Base-by-base conservation (phyloP, 345 rosid species). In the Lumnitzera racemosa region DNA sequence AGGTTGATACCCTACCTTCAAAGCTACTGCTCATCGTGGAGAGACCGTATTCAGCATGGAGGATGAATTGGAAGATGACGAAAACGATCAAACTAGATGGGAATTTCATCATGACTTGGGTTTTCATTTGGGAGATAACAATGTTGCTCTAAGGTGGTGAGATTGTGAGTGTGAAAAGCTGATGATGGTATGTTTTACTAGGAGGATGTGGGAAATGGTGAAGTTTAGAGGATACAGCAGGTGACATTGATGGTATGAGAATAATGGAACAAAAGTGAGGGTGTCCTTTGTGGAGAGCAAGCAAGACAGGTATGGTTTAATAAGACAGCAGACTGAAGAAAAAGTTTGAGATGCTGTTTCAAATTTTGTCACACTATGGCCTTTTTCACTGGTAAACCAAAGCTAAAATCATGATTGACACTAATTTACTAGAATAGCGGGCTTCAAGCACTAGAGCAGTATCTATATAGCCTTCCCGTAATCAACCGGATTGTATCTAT, bases 31-130 rank as follows among this genome's bases (percentile, higher is more conserved):
- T 24, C 10, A 12, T 24, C 11, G 58, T 25, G 27, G 54, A 41
- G 11, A 4, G 9, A 4, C 11, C 43, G 7, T 9, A 36, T 36
- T 24, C 41, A 11, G 25, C 20, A 43, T 46, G 51, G 13, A 62
- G 66, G 66, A 62, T 43, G 52, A 53, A 46, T n/a, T n/a, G 12
- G 56, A 48, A 51, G 57, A 17, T 9, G 49, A 55, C 7, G 11
- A 46, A 46, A 46, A 62, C 8, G 43, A 62, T 14, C 13, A 53
- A 43, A 53, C 53, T 50, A 24, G 46, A 54, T 24, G 66, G 46
- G 17, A 53, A 47, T 62, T 46, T 53, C 66, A 62, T 53, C 66
- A 62, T 62, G 20, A 46, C 51, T 62, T 15, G 49, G 49, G 20
- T 20, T 41, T 24, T 53, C 66, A 53, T 46, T n/a, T 43, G 54